Evolutionary conservation across 2,329 filamentous ascomycete genomes (phyloP), one percentile per base, ranked within the genome.

Genomic region (Aureobasidium vineae): DNA sequence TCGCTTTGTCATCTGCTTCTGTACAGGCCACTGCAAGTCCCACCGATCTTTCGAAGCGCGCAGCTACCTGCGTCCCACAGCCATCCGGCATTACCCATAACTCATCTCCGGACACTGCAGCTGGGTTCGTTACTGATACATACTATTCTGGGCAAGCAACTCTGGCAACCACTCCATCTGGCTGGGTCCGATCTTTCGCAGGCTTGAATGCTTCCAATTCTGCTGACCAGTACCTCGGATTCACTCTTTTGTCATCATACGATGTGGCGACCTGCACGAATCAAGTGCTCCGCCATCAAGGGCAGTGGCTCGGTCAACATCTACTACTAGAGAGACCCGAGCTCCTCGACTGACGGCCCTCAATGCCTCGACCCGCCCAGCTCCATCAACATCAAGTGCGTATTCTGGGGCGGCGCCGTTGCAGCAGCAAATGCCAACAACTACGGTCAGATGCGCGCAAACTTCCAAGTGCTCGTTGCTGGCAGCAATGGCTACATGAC

Each of bases 381-480:
- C n/a, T 41, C 72, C n/a, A 74, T 73, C 26, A 53, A 56, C 40
- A 73, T 72, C 67, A 75, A 75, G 64, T 76, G 75, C 59, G 71
- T 71, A 3, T 69, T 73, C 59, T 75, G 70, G 70, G 70, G 71
- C 36, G 71, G 71, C 21, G 69, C 69, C 11, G 70, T 76, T 33
- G 68, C 49, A 36, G 21, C 66, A 19, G 61, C 54, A 6, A 71
- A 71, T 21, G 71, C 72, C n/a, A 68, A 69, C 40, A 75, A 75
- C 64, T 56, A 67, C 10, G 74, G 73, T 8, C 70, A 75, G 47
- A 71, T 66, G 43, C 59, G 69, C 8, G 68, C 64, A 36, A 63
- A 68, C 10, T 69, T 68, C 31, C 57, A 69, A 33, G 66, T 69
- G 4, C 60, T 67, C 33, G 60, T 69, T 43, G 59, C 68, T 45